These are phyloP conservation scores for Leccinum uliginosum DNA, from an alignment of 768 basidiomycete genomes.

Conservation along the genomic window DNA sequence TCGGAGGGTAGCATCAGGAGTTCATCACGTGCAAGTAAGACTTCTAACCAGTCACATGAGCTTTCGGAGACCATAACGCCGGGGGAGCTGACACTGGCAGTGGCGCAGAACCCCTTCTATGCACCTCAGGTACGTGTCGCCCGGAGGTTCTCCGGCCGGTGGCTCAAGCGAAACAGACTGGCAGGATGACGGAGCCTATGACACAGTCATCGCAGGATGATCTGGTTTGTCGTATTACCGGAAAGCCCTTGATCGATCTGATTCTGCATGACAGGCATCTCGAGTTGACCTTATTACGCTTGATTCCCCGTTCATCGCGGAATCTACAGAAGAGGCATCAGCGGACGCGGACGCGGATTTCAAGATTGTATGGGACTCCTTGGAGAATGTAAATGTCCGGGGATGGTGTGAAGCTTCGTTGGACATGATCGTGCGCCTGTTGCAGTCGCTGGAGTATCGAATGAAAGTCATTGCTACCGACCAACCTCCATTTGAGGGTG, in stretches of 20 bases:
- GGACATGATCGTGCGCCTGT: slow-evolving; percentile 47
- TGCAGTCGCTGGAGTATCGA: slow-evolving; percentile 45
- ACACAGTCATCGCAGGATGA: slow-evolving; percentile 11
- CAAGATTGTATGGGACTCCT: slow-evolving; percentile 51
- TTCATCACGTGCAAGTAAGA: slow-evolving; percentile 25
- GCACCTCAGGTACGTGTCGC: slow-evolving; percentile 16
- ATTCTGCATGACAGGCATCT: slow-evolving; percentile 27
- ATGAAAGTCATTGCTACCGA: slow-evolving; percentile 53
- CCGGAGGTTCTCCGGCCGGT: neutral
- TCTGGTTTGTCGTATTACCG: slow-evolving; percentile 14
- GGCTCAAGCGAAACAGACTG: slow-evolving; percentile 14
- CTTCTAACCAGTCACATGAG: slow-evolving; percentile 21
- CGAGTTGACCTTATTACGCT: slow-evolving; percentile 64
- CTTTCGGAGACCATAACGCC: slow-evolving; percentile 28
- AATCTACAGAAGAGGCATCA: slow-evolving; percentile 30
- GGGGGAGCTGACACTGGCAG: slow-evolving; percentile 29
- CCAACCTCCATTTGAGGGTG: slow-evolving; percentile 58
- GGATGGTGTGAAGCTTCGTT: slow-evolving; percentile 67
- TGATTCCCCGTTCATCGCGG: slow-evolving; percentile 64
- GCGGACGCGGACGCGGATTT: slow-evolving; percentile 39
- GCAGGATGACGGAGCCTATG: neutral
- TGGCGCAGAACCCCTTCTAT: slow-evolving; percentile 14
- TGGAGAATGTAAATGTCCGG: slow-evolving; percentile 43
- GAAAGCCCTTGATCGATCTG: slow-evolving; percentile 5
- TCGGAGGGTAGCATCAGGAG: slow-evolving; percentile 30